phyloP scores from a whole-genome alignment of 2,329 filamentous ascomycete species.

The Phyllosticta ampelicida region DNA sequence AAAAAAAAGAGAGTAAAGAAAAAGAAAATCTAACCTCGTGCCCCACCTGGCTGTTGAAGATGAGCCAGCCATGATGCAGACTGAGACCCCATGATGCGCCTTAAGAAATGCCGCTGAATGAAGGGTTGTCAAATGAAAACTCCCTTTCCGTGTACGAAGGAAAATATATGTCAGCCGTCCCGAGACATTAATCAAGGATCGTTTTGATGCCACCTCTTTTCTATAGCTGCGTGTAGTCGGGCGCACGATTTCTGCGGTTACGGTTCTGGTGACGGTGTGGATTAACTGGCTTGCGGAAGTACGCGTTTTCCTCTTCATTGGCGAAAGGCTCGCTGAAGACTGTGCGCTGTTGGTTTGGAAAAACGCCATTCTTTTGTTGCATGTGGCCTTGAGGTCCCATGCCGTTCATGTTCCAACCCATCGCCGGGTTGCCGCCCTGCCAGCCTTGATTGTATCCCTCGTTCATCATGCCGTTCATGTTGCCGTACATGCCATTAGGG shows the following conservation, averaged over 20 bases:
- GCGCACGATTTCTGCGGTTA: conserved; percentile 68
- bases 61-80: background rate
- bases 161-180: background rate
- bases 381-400: conserved; percentile 12
- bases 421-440: conserved; percentile 9
- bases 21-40: background rate
- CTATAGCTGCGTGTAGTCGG: conserved; percentile 81
- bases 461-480: conserved; percentile 37
- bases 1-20: too few species aligned
- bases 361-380: conserved; percentile 26
- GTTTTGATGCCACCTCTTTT: conserved; percentile 8
- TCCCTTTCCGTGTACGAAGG: background rate
- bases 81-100: background rate
- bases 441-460: conserved; percentile 24
- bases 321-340: conserved; percentile 43
- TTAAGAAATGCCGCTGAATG: background rate
- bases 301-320: conserved; percentile 73
- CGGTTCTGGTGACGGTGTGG: conserved; percentile 80
- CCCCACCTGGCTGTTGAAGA: background rate
- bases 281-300: conserved; percentile 93
- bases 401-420: conserved; percentile 9
- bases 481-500: conserved; percentile 27
- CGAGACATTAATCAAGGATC: background rate
- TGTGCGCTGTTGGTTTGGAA: conserved; percentile 49
- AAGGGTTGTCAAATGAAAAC: background rate